A percentile compares a stretch with the other conserved stretches of the same genome.
These are phyloP conservation scores for Iberis amara DNA, from an alignment of 441 rosid genomes.

Conservation along the genomic window DNA sequence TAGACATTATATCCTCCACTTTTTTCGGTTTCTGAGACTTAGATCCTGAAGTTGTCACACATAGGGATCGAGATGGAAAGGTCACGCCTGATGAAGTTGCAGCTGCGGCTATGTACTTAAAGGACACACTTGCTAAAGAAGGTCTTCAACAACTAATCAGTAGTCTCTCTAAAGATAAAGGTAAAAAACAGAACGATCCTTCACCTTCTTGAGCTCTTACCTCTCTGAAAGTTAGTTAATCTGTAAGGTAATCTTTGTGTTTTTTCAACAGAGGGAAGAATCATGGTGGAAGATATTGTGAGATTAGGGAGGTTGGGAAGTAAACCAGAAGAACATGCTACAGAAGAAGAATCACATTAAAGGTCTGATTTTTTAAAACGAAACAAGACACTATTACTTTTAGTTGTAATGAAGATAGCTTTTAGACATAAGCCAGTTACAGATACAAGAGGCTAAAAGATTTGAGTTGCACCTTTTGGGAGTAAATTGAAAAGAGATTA, in stretches of 20 bases:
- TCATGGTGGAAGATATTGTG: conserved; percentile 85
- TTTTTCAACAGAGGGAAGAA: conserved; percentile 67
- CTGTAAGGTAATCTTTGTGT: conserved; percentile 1
- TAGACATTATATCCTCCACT: not conserved
- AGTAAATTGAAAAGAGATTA: conserved; percentile 6
- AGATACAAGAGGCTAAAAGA: conserved; percentile 7
- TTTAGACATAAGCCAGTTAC: conserved; percentile 6
- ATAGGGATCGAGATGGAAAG: conserved; percentile 81
- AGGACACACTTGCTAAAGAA: conserved; percentile 63
- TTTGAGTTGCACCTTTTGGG: conserved; percentile 4
- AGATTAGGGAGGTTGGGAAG: conserved; percentile 74
- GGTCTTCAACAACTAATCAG: conserved; percentile 74
- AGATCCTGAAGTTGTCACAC: conserved; percentile 9
- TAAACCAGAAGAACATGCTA: conserved; percentile 44
- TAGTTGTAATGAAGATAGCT: conserved; percentile 9
- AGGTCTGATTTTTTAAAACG: not conserved
- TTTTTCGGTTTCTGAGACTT: conserved; percentile 2
- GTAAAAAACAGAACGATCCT: conserved; percentile 32
- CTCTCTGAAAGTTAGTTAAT: conserved; percentile 6
- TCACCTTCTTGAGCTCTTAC: conserved; percentile 8
- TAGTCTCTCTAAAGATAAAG: conserved; percentile 74
- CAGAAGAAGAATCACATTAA: conserved; percentile 37
- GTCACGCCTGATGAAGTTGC: conserved; percentile 88
- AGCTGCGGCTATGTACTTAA: conserved; percentile 71
- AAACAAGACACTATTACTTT: not conserved